Evolutionary conservation across 768 basidiomycete species (phyloP).

Genomic region (Clavulina sp.): DNA sequence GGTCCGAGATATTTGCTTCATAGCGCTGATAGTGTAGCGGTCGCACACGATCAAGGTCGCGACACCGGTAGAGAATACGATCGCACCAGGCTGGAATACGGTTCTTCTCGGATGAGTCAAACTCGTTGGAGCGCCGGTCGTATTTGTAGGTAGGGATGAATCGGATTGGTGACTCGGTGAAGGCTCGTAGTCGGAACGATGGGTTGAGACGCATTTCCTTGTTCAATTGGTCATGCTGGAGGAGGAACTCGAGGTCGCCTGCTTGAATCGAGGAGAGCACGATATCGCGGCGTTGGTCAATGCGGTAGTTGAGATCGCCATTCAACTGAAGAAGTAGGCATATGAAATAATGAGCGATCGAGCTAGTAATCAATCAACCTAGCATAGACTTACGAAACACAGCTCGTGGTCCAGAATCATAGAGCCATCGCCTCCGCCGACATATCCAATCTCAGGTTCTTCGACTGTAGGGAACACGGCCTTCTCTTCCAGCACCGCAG

Average conservation of each 20-base stretch:
- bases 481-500: slow-evolving; percentile 72
- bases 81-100: slow-evolving; percentile 96
- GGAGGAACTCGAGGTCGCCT: slow-evolving; percentile 43
- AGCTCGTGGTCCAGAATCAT: slow-evolving; percentile 92
- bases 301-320: slow-evolving; percentile 95
- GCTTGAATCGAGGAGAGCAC: slow-evolving; percentile 55
- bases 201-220: slow-evolving; percentile 82
- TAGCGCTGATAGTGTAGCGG: slow-evolving; percentile 62
- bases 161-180: slow-evolving; percentile 58
- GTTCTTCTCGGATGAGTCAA: slow-evolving; percentile 77
- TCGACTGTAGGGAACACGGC: slow-evolving; percentile 40
- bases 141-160: slow-evolving; percentile 95
- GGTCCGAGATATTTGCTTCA: slow-evolving; percentile 79
- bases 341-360: slow-evolving; percentile 4
- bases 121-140: slow-evolving; percentile 57
- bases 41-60: slow-evolving; percentile 33
- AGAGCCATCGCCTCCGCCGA: slow-evolving; percentile 83
- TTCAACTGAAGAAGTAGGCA: slow-evolving; percentile 35
- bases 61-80: slow-evolving; percentile 64
- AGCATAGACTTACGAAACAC: slow-evolving; percentile 70
- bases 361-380: slow-evolving; percentile 17
- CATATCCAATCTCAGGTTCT: slow-evolving; percentile 42
- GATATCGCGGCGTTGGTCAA: slow-evolving; percentile 77
- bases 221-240: slow-evolving; percentile 69
- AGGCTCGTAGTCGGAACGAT: slow-evolving; percentile 69